Evolutionary conservation across 441 rosid genomes (phyloP).

Genomic region (Bruguiera hainesii): DNA sequence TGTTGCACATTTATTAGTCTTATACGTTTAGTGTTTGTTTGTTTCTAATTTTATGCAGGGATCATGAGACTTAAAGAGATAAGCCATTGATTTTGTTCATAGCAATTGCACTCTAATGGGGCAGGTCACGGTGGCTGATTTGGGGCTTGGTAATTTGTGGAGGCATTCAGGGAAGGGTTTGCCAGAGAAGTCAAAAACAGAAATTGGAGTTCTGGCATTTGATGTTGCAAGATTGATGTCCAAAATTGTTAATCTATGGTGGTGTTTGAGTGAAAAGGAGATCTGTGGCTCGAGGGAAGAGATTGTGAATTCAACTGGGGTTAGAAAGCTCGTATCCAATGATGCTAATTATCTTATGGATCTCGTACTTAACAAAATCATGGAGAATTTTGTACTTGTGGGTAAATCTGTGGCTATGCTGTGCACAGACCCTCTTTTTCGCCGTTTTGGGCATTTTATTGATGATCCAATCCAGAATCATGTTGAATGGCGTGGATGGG

Average conservation of each 20-base stretch:
- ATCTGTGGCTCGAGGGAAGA: slow-evolving; percentile 41
- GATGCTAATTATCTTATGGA: slow-evolving; percentile 50
- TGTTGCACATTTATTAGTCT: neutral
- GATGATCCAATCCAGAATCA: slow-evolving; percentile 36
- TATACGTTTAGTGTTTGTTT: neutral
- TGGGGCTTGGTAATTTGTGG: slow-evolving; percentile 51
- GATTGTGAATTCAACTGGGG: slow-evolving; percentile 39
- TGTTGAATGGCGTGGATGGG: slow-evolving; percentile 54
- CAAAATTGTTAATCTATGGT: slow-evolving; percentile 51
- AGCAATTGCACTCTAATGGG: slow-evolving; percentile 26
- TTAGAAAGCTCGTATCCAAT: slow-evolving; percentile 45
- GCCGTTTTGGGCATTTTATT: slow-evolving; percentile 42
- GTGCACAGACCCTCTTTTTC: slow-evolving; percentile 46
- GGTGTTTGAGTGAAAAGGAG: slow-evolving; percentile 44
- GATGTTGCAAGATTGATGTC: slow-evolving; percentile 60
- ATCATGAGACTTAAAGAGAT: neutral
- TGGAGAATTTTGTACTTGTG: slow-evolving; percentile 43
- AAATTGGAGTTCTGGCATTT: slow-evolving; percentile 52
- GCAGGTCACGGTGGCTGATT: slow-evolving; percentile 39
- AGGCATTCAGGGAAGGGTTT: slow-evolving; percentile 35
- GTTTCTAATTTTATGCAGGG: neutral
- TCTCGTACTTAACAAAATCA: slow-evolving; percentile 52
- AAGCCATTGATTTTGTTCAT: neutral
- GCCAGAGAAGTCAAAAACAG: slow-evolving; percentile 35
- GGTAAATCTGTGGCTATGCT: slow-evolving; percentile 49